Base-by-base conservation (phyloP, 192 early-diverging fungal species). In the Podila minutissima region DNA sequence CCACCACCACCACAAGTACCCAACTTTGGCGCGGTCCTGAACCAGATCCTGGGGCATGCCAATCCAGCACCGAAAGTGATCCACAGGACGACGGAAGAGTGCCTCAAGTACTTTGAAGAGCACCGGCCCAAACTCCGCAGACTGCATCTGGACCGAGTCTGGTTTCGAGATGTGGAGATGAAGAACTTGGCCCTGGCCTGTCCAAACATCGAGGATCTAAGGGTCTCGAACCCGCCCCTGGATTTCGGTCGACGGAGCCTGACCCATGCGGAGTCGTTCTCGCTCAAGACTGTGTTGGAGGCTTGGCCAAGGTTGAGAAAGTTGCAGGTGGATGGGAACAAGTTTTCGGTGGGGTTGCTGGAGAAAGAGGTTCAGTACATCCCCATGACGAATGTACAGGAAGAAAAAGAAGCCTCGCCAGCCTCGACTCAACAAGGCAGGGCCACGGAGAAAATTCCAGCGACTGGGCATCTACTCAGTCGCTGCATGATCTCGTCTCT, bases 121-220 rank as follows among this genome's bases (percentile, higher is more conserved):
- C 46, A 64, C 62, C 38, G 32, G 26, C 70, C 70, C 1, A 61
- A 61, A 13, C 48, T 72, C 24, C 51, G 59, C 53, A 32, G 62
- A 20, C 48, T 72, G 31, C 70, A 72, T 46, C 11, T 72, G 60
- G 70, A 49, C 9, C 29, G 70, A 5, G 70, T 72, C 22, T 72
- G 62, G 62, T 72, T 72, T 37, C 63, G 61, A 22, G 70, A 72
- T 5, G n/a, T 12, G 15, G 70, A 72, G 17, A 10, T 72, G 8
- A 20, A 38, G 29, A 24, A 32, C 5, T 26, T 72, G 29, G 61
- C 51, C 0, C n/a, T 19, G n/a, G 50, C 70, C 0, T 72, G 70
- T 48, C 70, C 70, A 5, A 24, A 37, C 7, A 38, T 72, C 0
- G 49, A 32, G 20, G 70, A 72, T 6, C 24, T 72, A 33, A 22